These are phyloP conservation scores for Metschnikowia rubicola DNA, from an alignment of 805 yeast genomes.

Conservation along the genomic window DNA sequence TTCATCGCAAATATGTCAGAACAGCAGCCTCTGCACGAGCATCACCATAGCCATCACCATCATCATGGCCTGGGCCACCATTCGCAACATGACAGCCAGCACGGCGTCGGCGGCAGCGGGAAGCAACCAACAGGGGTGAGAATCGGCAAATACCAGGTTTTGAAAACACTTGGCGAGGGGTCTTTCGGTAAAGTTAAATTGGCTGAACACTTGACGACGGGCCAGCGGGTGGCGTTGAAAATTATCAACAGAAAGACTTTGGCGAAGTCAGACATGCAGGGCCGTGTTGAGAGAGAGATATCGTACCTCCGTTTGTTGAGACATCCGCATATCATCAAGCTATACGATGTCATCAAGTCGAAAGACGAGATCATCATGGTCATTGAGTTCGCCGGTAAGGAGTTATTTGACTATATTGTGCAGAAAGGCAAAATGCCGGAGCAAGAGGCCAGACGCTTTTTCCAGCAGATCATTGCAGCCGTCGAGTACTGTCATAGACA, in stretches of 20 bases:
- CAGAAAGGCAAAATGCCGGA: constrained; percentile 92
- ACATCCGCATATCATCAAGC: constrained; percentile 94
- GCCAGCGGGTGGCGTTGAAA: constrained; percentile 88
- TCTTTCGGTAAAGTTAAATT: constrained; percentile 94
- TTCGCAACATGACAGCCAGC: constrained; percentile 8
- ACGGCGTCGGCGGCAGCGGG: constrained; percentile 4
- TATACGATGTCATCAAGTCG: constrained; percentile 92
- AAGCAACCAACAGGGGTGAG: constrained; percentile 39
- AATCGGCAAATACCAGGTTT: constrained; percentile 90
- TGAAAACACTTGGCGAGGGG: constrained; percentile 92
- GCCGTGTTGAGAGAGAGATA: constrained; percentile 91
- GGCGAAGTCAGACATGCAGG: constrained; percentile 96
- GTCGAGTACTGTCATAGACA: constrained; percentile 96
- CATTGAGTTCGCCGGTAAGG: constrained; percentile 95
- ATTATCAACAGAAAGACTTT: constrained; percentile 88
- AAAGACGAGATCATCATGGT: constrained; percentile 97
- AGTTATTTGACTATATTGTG: constrained; percentile 90
- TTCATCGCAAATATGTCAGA: constrained; percentile 10
- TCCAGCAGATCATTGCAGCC: constrained; percentile 95
- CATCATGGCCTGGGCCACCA: constrained; percentile 7
- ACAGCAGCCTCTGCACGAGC: constrained; percentile 8
- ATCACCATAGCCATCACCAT: constrained; percentile 11
- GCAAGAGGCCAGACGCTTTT: constrained; percentile 85
- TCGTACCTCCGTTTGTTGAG: constrained; percentile 81
- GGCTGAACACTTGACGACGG: constrained; percentile 85